These are phyloP conservation scores for Saccharomyces uvarum DNA, from an alignment of 1,139 yeast genomes.

Conservation along the genomic window DNA sequence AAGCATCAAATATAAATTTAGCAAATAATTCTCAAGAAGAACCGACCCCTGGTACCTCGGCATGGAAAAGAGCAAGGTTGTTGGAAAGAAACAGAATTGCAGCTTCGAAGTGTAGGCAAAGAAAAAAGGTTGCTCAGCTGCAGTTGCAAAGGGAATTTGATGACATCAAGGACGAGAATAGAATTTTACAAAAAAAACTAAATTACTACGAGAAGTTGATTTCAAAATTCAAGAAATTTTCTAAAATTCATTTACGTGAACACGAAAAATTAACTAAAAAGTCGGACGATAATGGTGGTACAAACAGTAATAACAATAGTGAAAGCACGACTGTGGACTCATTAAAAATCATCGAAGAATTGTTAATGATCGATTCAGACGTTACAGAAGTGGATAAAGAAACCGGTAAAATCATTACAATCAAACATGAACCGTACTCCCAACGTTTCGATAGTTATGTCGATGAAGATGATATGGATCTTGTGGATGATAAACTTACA, in stretches of 20 bases:
- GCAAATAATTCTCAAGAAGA: conserved; percentile 34
- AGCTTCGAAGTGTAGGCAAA: conserved; percentile 68
- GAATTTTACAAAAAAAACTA: conserved; percentile 37
- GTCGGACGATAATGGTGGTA: background rate
- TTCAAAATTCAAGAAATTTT: conserved; percentile 27
- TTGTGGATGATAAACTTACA: background rate
- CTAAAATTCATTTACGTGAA: conserved; percentile 26
- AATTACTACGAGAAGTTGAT: conserved; percentile 31
- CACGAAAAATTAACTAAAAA: conserved; percentile 16
- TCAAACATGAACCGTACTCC: conserved; percentile 10
- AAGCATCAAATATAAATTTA: conserved; percentile 1
- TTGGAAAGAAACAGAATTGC: conserved; percentile 67
- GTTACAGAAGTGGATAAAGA: conserved; percentile 24
- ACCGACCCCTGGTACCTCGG: conserved; percentile 71
- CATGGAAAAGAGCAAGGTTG: conserved; percentile 66
- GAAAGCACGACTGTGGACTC: conserved; percentile 14
- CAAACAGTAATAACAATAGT: background rate
- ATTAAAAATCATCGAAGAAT: conserved; percentile 29
- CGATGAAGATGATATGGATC: background rate
- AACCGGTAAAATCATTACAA: conserved; percentile 19
- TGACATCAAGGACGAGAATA: conserved; percentile 41
- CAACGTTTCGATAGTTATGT: background rate
- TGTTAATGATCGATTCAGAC: conserved; percentile 31
- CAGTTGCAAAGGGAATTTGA: conserved; percentile 54
- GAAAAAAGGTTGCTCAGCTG: conserved; percentile 64